These are phyloP conservation scores for Mucor circinelloides DNA, from an alignment of 371 early-diverging fungal species.

Conservation along the genomic window DNA sequence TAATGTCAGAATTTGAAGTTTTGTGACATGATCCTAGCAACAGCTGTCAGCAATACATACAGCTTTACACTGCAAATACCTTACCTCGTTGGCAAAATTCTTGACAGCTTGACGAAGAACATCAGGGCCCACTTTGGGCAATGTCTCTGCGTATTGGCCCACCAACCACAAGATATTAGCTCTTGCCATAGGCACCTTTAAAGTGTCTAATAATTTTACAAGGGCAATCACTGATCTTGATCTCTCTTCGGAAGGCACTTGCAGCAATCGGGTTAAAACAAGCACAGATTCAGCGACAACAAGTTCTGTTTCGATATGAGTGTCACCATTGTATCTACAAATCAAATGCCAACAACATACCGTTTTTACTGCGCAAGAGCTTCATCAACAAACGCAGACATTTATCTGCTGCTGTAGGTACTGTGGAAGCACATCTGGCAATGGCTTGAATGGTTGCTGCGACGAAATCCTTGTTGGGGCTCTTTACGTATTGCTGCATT, in stretches of 20 bases:
- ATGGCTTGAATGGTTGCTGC: conserved; percentile 75
- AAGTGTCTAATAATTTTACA: conserved; percentile 66
- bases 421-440: conserved; percentile 66
- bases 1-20: conserved; percentile 81
- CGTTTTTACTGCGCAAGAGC: conserved; percentile 70
- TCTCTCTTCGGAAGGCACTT: conserved; percentile 55
- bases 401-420: conserved; percentile 65
- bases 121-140: conserved; percentile 76
- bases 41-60: background rate
- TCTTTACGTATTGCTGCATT: conserved; percentile 80
- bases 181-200: conserved; percentile 67
- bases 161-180: conserved; percentile 87
- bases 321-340: background rate
- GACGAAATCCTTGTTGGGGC: conserved; percentile 71
- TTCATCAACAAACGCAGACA: conserved; percentile 67
- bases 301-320: conserved; percentile 48
- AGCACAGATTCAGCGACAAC: conserved; percentile 82
- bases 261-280: conserved; percentile 74
- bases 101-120: conserved; percentile 79
- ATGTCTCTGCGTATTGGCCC: conserved; percentile 70
- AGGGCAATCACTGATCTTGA: conserved; percentile 64
- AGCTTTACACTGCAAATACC: background rate
- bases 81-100: conserved; percentile 70
- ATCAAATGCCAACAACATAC: conserved; percentile 37
- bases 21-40: conserved; percentile 62